Evolutionary conservation across 192 early-diverging fungal genomes (phyloP).

Genomic region (Cetraspora pellucida): DNA sequence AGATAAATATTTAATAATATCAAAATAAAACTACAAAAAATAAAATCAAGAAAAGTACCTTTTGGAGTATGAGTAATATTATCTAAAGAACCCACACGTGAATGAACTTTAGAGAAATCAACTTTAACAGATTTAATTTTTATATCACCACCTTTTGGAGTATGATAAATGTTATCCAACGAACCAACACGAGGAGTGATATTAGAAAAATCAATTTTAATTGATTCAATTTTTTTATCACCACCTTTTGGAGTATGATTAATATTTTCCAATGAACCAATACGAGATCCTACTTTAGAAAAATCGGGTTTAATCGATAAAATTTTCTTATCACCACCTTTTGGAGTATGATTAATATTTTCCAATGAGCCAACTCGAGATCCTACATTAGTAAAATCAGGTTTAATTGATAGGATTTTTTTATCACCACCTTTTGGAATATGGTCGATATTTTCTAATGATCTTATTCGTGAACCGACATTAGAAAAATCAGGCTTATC

Average conservation of each 20-base stretch:
- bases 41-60: no score
- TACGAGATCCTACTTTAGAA: background rate
- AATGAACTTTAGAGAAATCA: conserved; percentile 39
- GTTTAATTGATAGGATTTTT: no score
- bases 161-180: conserved; percentile 47
- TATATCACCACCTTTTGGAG: conserved; percentile 46
- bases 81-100: conserved; percentile 50
- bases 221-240: conserved; percentile 42
- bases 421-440: no score
- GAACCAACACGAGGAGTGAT: conserved; percentile 48
- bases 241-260: conserved; percentile 51
- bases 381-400: no score
- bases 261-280: conserved; percentile 50
- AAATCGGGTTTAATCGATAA: no score
- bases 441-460: no score
- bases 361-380: conserved; percentile 47
- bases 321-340: conserved; percentile 39
- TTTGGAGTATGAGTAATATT: conserved; percentile 43
- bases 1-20: no score
- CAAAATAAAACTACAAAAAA: no score
- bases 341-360: conserved; percentile 50
- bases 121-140: conserved; percentile 31
- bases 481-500: conserved; percentile 44
- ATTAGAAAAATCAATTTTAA: conserved; percentile 40
- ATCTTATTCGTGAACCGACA: conserved; percentile 29